Evolutionary conservation across 331 rosid species (phyloP).

Genomic region (Malus hybrid): DNA sequence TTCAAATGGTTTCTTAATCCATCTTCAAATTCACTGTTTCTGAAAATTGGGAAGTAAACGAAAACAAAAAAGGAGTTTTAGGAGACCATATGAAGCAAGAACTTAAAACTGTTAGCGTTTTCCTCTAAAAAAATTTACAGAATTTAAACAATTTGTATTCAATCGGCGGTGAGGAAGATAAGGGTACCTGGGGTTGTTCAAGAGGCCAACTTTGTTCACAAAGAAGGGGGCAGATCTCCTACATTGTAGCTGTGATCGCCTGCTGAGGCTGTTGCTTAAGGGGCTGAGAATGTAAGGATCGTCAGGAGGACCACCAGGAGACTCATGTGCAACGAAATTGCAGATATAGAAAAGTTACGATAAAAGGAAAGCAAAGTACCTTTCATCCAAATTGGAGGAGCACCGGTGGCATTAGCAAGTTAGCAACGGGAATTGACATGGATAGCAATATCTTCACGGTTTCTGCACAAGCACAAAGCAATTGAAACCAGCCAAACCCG

Average conservation of each 20-base stretch:
- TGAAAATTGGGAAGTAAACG: not conserved
- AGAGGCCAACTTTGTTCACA: constrained; percentile 82
- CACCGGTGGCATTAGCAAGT: constrained; percentile 4
- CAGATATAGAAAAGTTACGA: not conserved
- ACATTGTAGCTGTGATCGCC: constrained; percentile 53
- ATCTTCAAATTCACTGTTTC: not conserved
- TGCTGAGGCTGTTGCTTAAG: constrained; percentile 32
- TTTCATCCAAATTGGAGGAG: constrained; percentile 37
- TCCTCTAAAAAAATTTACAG: not conserved
- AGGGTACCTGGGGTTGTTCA: constrained; percentile 74
- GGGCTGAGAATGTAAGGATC: constrained; percentile 11
- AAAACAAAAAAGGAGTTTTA: not conserved
- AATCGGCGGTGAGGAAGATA: not conserved
- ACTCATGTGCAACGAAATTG: constrained; percentile 1
- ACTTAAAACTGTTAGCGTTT: not conserved
- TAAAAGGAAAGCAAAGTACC: constrained; percentile 18
- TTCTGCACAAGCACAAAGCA: constrained; percentile 16
- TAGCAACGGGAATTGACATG: constrained; percentile 42
- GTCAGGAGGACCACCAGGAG: constrained; percentile 26
- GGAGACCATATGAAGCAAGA: not conserved
- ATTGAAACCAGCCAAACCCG: not conserved
- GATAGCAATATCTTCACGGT: constrained; percentile 57
- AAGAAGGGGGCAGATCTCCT: constrained; percentile 51
- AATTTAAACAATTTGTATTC: not conserved
- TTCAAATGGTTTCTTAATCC: not conserved